phyloP scores from a whole-genome alignment of 2,329 filamentous ascomycete species.

The Aspergillus phoenicis region DNA sequence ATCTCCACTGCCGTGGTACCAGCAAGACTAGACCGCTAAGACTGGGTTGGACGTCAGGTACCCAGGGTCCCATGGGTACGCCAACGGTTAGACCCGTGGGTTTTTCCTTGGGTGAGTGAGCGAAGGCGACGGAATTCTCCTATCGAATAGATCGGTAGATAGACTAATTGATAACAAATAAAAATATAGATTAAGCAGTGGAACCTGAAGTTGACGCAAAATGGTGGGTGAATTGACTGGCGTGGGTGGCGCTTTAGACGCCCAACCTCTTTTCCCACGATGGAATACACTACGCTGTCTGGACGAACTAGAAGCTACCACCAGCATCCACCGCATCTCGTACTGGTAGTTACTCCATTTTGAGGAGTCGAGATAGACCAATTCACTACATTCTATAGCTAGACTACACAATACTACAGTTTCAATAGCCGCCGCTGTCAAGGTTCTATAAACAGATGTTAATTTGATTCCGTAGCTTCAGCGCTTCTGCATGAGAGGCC shows the following conservation, averaged over 20 bases:
- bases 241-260: neutral
- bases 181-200: too few relatives aligned
- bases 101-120: neutral
- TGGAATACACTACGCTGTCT: too few relatives aligned
- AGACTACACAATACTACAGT: neutral
- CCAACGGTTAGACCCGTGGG: slow-evolving; percentile 4
- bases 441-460: neutral
- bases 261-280: neutral
- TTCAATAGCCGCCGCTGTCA: neutral
- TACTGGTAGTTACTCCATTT: too few relatives aligned
- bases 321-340: neutral
- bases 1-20: neutral
- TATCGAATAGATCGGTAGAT: too few relatives aligned
- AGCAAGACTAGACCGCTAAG: neutral
- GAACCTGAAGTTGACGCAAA: too few relatives aligned
- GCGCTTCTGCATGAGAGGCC: neutral
- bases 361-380: neutral
- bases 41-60: neutral
- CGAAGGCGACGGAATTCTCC: too few relatives aligned
- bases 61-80: neutral
- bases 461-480: neutral
- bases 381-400: neutral
- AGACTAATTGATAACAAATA: too few relatives aligned
- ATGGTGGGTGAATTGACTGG: neutral
- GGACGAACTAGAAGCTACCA: neutral